These are phyloP conservation scores for Tylopilus plumbeoviolaceoides DNA, from an alignment of 768 basidiomycete species.

Conservation along the genomic window DNA sequence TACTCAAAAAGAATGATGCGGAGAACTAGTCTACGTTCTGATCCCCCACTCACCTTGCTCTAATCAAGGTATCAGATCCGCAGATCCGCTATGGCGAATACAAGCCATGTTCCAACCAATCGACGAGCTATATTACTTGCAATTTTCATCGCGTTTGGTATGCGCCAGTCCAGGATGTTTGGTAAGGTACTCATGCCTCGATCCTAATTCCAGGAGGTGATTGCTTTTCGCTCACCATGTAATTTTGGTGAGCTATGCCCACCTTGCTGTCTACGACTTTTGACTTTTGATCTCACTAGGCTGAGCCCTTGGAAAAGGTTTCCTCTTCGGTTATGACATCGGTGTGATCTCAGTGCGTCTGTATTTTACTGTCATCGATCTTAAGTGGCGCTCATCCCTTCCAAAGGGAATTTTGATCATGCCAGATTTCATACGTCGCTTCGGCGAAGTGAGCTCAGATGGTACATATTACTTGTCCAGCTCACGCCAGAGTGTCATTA, in stretches of 20 bases:
- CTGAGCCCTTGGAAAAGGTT: slow-evolving; percentile 4
- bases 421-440: slow-evolving; percentile 14
- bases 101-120: slow-evolving; percentile 9
- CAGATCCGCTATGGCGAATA: neutral
- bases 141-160: slow-evolving; percentile 15
- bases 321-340: slow-evolving; percentile 15
- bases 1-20: neutral
- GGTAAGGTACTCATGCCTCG: neutral
- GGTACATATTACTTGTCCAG: slow-evolving; percentile 15
- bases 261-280: neutral
- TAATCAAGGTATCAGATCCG: neutral
- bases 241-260: neutral
- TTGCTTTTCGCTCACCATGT: neutral
- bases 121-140: slow-evolving; percentile 10
- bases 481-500: slow-evolving; percentile 17
- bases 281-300: slow-evolving; percentile 3
- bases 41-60: neutral
- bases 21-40: neutral
- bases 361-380: neutral
- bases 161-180: neutral
- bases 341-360: slow-evolving; percentile 14
- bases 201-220: slow-evolving; percentile 9
- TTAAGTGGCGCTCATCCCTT: neutral
- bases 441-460: slow-evolving; percentile 5
- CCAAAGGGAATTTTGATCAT: slow-evolving; percentile 13